These are phyloP conservation scores for Prunus fruticosa DNA, from an alignment of 306 rosid species.

Conservation along the genomic window DNA sequence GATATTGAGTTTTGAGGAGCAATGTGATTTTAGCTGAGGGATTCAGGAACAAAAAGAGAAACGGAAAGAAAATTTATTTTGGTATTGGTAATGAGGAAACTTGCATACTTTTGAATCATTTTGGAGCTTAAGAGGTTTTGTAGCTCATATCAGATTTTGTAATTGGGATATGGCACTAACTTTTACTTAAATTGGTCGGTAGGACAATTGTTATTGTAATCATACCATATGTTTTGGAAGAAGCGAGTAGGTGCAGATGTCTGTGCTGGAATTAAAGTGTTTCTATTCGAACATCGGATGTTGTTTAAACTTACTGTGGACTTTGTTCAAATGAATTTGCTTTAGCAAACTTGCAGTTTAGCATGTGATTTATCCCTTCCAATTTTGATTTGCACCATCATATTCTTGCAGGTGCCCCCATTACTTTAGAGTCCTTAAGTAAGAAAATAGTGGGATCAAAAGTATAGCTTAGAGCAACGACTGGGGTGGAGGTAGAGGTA, in stretches of 20 bases:
- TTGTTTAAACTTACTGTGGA: not conserved
- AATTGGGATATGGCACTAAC: not conserved
- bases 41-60: not conserved
- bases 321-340: not conserved
- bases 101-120: not conserved
- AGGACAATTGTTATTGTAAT: too few species aligned
- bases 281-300: not conserved
- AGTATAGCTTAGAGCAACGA: not conserved
- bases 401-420: not conserved
- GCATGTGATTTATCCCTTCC: not conserved
- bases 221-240: too few species aligned
- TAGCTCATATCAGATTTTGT: not conserved
- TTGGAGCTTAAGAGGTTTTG: not conserved
- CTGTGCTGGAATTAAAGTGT: too few species aligned
- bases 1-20: not conserved
- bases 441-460: not conserved
- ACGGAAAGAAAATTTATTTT: not conserved
- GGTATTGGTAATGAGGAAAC: not conserved
- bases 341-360: not conserved
- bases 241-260: too few species aligned
- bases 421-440: not conserved
- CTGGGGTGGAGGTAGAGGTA: not conserved
- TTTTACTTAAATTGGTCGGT: too few species aligned
- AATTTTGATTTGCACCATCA: not conserved
- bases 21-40: not conserved